Base-by-base conservation (phyloP, 108 stramenopile species). In the Conticribra weissflogii region DNA sequence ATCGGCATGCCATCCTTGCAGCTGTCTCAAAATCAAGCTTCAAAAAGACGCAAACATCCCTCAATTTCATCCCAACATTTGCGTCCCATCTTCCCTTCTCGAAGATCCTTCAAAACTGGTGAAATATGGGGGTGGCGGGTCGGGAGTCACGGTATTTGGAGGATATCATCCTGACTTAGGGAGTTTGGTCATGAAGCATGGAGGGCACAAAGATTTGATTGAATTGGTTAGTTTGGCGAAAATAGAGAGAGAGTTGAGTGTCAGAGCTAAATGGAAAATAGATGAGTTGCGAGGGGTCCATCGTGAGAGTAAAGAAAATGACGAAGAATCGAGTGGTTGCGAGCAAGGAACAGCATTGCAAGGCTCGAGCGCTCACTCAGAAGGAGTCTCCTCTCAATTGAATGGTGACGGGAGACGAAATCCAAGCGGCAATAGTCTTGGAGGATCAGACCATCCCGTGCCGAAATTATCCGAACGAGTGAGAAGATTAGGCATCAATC, bases 111-210 rank as follows among this genome's bases (percentile, higher is more conserved):
- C 62, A 0, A 27, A 59, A 17, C 36, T 78, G 44, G 36, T 27
- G n/a, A 63, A 59, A n/a, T 71, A 78, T 46, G 68, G 66, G 70
- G 59, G 67, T 9, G 50, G 65, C 69, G 50, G 77, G 16, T 32
- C 85, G 25, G 59, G 68, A 24, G 57, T 59, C 7, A 70, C 57
- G 31, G 89, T 93, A 9, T 93, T 93, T 78, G 72, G 74, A 15
- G 92, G 92, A 27, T 57, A 77, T 27, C 81, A 86, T 74, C 84
- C 87, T 16, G 49, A 77, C 53, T 59, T 86, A 28, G 89, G 89
- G 3, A 59, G 75, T 32, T 48, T 93, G 36, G 92, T 93, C 0
- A 89, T 93, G 89, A 93, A 93, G 59, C 92, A 93, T 63, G 92
- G 87, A 0, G 89, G 88, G 9, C 71, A 79, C 67, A 89, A 89